phyloP scores from a whole-genome alignment of 768 basidiomycete species.

The Auricularia cornea region DNA sequence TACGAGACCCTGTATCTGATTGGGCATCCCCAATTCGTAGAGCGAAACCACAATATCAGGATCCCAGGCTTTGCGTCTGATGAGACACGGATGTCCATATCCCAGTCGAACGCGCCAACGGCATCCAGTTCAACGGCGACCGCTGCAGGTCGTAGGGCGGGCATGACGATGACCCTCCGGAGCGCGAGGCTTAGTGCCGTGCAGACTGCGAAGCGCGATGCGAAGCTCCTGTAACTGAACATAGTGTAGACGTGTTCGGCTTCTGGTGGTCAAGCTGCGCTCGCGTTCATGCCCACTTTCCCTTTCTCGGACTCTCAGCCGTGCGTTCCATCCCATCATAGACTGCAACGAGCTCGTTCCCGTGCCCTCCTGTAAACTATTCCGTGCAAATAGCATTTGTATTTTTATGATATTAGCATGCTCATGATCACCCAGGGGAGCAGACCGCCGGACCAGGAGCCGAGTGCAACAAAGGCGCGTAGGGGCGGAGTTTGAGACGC shows the following conservation, averaged over 20 bases:
- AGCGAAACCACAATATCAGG: slow-evolving; percentile 91
- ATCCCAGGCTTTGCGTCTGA: slow-evolving; percentile 93
- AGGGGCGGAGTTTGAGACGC: too few relatives aligned
- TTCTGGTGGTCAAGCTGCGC: neutral
- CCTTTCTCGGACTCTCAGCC: too few relatives aligned
- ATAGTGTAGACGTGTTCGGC: neutral
- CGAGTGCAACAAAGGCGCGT: too few relatives aligned
- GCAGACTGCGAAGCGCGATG: slow-evolving; percentile 71
- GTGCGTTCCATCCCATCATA: too few relatives aligned
- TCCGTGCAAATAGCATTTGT: too few relatives aligned
- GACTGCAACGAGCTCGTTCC: too few relatives aligned
- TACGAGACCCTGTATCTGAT: neutral
- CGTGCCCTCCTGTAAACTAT: too few relatives aligned
- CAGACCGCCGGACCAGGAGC: too few relatives aligned
- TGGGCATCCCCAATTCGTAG: slow-evolving; percentile 30
- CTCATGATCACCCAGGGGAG: too few relatives aligned
- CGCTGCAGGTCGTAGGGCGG: slow-evolving; percentile 14
- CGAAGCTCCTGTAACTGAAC: slow-evolving; percentile 50
- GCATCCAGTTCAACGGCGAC: slow-evolving; percentile 52
- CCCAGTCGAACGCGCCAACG: slow-evolving; percentile 42
- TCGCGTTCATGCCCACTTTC: too few relatives aligned
- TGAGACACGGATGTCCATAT: slow-evolving; percentile 76
- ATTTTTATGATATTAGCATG: too few relatives aligned
- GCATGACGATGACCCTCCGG: slow-evolving; percentile 49
- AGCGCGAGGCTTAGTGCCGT: slow-evolving; percentile 73